These are phyloP conservation scores for Cornus controversa DNA, from an alignment of 148 eudicot genomes.

Conservation along the genomic window DNA sequence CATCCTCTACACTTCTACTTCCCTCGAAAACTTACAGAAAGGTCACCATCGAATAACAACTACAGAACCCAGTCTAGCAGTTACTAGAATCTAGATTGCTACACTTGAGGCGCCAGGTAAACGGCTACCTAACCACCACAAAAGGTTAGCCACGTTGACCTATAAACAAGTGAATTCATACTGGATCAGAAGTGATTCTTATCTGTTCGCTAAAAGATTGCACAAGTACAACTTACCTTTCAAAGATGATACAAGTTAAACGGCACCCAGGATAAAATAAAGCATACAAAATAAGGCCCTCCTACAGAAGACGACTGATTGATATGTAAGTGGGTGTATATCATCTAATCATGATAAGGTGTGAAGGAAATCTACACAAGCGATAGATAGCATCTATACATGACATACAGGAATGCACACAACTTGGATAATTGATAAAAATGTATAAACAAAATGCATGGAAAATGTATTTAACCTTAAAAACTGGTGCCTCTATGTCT, in stretches of 20 bases:
- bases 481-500: conserved; percentile 45
- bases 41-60: not conserved
- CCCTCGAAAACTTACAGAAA: not conserved
- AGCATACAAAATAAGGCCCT: not conserved
- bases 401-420: not conserved
- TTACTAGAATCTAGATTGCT: not conserved
- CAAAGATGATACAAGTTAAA: not conserved
- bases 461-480: conserved; percentile 32
- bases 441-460: not conserved
- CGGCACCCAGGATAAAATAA: too few relatives aligned
- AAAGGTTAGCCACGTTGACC: not conserved
- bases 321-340: not conserved
- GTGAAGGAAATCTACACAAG: not conserved
- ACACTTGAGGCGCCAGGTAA: not conserved
- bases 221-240: not conserved
- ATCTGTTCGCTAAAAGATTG: too few relatives aligned
- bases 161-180: too few relatives aligned
- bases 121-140: not conserved
- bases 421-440: not conserved
- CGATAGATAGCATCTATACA: not conserved
- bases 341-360: not conserved
- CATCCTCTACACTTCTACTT: not conserved
- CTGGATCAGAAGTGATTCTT: too few relatives aligned
- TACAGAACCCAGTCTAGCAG: not conserved
- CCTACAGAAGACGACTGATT: not conserved